Conservation (phyloP, 805 yeast species). For the Hagleromyces aurorensis region DNA sequence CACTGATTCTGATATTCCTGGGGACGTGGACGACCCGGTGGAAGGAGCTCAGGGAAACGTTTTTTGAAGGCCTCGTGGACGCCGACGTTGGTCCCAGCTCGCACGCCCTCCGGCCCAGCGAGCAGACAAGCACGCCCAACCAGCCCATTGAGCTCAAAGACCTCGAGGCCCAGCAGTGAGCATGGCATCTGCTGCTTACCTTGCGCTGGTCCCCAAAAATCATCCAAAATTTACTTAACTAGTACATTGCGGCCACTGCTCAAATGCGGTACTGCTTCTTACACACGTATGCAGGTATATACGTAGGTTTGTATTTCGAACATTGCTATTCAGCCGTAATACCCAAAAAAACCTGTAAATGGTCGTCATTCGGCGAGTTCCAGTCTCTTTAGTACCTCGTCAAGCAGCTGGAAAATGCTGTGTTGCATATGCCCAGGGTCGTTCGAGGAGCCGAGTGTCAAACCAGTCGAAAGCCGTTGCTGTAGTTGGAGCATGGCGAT, state of each 20-base stretch:
- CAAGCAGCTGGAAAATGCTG: constrained; percentile 25
- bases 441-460: constrained; percentile 9
- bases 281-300: too few relatives aligned
- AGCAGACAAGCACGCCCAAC: background rate
- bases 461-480: constrained; percentile 25
- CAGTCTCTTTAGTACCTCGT: constrained; percentile 13
- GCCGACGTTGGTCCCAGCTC: constrained; percentile 28
- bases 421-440: constrained; percentile 9
- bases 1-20: constrained; percentile 59
- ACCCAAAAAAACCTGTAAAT: too few relatives aligned
- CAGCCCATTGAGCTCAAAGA: constrained; percentile 18
- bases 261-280: too few relatives aligned
- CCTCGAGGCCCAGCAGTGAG: constrained; percentile 20
- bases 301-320: too few relatives aligned
- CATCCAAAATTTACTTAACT: too few relatives aligned
- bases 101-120: constrained; percentile 6
- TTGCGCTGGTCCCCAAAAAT: too few relatives aligned
- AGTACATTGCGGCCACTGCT: too few relatives aligned
- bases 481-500: constrained; percentile 40
- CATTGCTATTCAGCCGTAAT: too few relatives aligned
- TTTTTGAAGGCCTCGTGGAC: constrained; percentile 77
- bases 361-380: too few relatives aligned
- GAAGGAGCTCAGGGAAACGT: constrained; percentile 83
- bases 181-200: too few relatives aligned
- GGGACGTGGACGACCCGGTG: constrained; percentile 90